Conservation (phyloP, 2,329 filamentous ascomycete species). For the Chrysoporthe cubensis region DNA sequence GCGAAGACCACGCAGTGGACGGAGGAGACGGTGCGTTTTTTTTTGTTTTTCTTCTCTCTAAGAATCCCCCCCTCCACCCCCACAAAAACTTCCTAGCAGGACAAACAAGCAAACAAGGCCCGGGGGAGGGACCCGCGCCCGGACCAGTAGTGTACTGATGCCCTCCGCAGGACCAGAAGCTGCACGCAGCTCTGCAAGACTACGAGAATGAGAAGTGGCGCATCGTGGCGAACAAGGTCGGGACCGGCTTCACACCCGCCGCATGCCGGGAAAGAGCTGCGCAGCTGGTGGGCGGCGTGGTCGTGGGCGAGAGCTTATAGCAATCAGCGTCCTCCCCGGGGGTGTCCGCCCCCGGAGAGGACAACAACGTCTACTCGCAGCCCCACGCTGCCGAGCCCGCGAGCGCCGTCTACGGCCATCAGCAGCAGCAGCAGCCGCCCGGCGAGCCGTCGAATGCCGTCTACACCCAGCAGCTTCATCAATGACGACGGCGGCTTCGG, state of each 20-base stretch:
- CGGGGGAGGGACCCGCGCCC: too few relatives aligned
- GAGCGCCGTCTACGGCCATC: conserved; percentile 18
- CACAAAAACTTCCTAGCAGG: too few relatives aligned
- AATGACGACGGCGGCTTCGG: conserved; percentile 17
- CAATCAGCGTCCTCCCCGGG: conserved; percentile 59
- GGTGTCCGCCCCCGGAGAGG: conserved; percentile 50
- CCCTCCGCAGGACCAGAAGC: conserved; percentile 68
- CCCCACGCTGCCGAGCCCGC: conserved; percentile 31
- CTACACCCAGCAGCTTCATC: conserved; percentile 44
- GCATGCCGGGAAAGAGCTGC: conserved; percentile 82
- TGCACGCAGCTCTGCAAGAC: conserved; percentile 76
- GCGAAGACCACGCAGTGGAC: conserved; percentile 94
- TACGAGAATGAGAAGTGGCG: conserved; percentile 94
- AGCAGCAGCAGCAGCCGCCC: conserved; percentile 13
- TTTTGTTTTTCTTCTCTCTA: background rate
- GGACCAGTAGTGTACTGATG: background rate
- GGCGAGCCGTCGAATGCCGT: conserved; percentile 34
- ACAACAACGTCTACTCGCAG: conserved; percentile 48
- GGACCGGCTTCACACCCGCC: conserved; percentile 83
- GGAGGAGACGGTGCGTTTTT: conserved; percentile 80
- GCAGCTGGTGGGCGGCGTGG: conserved; percentile 52
- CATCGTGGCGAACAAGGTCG: conserved; percentile 87
- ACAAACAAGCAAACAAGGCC: too few relatives aligned
- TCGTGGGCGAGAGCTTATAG: conserved; percentile 56
- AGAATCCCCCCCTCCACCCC: too few relatives aligned